Evolutionary conservation across 306 rosid species (phyloP).

Genomic region (Senna siamea): DNA sequence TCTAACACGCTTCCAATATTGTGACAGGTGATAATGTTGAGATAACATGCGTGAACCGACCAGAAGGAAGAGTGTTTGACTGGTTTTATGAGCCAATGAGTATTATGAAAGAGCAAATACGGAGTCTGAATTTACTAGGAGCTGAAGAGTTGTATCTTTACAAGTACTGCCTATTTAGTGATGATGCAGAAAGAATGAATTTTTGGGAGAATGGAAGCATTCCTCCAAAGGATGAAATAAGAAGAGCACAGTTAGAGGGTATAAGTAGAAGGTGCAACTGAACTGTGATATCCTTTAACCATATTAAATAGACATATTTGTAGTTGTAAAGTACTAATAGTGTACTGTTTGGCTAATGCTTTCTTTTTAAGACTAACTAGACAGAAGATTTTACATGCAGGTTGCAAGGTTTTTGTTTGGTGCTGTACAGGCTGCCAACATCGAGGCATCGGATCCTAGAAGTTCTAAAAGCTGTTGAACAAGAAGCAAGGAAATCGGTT

Average conservation of each 20-base stretch:
- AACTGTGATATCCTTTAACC: background rate
- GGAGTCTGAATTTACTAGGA: constrained; percentile 31
- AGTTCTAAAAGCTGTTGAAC: constrained; percentile 25
- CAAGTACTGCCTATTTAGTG: constrained; percentile 33
- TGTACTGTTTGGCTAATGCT: too few species aligned
- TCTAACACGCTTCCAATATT: background rate
- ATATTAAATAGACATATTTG: too few species aligned
- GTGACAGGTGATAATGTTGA: constrained; percentile 32
- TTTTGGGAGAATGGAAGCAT: constrained; percentile 35
- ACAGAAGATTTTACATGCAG: background rate
- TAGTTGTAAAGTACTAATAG: too few species aligned
- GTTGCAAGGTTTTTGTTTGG: constrained; percentile 39
- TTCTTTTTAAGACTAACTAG: background rate
- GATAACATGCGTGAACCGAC: constrained; percentile 37
- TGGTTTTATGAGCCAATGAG: constrained; percentile 40
- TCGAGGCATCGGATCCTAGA: constrained; percentile 32
- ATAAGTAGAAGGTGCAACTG: constrained; percentile 35
- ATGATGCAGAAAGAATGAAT: constrained; percentile 10
- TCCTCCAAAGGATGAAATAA: constrained; percentile 30
- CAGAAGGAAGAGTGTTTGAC: constrained; percentile 39
- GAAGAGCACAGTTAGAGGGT: constrained; percentile 35
- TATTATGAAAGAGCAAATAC: constrained; percentile 37
- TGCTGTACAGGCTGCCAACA: constrained; percentile 38
- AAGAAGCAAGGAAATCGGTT: constrained; percentile 6
- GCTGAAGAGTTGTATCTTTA: constrained; percentile 35